Evolutionary conservation across 306 rosid species (phyloP).

Genomic region (Calophaca sinica): DNA sequence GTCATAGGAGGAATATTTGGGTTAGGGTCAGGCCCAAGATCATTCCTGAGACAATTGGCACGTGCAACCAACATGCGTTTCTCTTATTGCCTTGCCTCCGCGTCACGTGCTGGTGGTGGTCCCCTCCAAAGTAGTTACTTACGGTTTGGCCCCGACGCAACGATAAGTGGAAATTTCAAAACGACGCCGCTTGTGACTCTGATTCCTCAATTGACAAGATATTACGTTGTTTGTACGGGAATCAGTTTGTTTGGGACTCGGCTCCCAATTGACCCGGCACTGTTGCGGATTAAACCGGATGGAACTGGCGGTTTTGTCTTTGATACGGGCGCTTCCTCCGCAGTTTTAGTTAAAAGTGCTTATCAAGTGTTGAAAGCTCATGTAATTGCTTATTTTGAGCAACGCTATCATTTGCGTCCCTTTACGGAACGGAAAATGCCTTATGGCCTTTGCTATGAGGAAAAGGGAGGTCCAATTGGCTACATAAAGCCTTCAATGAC

Average conservation of each 20-base stretch:
- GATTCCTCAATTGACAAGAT: background rate
- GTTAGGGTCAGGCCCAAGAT: background rate
- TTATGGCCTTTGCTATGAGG: conserved; percentile 8
- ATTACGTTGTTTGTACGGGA: background rate
- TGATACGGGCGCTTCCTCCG: background rate
- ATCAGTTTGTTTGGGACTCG: background rate
- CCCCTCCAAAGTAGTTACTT: background rate
- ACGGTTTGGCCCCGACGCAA: background rate
- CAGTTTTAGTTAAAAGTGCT: background rate
- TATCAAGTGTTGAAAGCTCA: background rate
- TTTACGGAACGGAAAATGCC: too few species aligned
- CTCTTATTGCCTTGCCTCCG: background rate
- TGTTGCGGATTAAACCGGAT: too few species aligned
- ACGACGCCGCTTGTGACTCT: background rate
- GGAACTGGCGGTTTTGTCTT: background rate
- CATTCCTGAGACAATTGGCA: background rate
- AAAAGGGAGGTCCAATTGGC: too few species aligned
- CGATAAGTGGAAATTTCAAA: background rate
- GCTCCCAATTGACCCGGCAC: background rate
- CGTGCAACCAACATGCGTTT: background rate
- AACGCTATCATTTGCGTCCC: background rate
- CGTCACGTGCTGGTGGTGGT: too few species aligned
- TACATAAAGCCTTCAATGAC: background rate
- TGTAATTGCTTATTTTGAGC: background rate
- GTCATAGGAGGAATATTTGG: background rate